Evolutionary conservation across 495 filamentous ascomycete species (phyloP).

Genomic region (Aspergillus leporis): DNA sequence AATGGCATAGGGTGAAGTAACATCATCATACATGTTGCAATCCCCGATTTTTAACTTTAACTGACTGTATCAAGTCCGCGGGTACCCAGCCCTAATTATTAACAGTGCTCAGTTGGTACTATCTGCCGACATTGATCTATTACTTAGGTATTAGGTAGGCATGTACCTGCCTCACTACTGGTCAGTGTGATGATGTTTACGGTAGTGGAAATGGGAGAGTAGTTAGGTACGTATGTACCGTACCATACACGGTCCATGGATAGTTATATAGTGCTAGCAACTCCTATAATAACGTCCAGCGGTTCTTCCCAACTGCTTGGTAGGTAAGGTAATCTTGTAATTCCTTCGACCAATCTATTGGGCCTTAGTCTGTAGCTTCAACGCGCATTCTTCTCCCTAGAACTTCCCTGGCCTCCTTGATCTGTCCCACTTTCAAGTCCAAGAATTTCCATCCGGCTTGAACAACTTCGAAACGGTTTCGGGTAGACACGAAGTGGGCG

Average conservation of each 20-base stretch:
- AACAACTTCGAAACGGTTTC: constrained; percentile 17
- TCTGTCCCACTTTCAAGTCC: not conserved
- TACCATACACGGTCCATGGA: not conserved
- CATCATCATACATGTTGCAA: not conserved
- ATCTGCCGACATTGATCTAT: not conserved
- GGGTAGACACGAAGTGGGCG: constrained; percentile 25
- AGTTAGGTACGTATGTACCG: not conserved
- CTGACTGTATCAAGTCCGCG: constrained; percentile 1
- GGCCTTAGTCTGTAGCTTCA: not conserved
- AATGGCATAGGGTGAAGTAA: not conserved
- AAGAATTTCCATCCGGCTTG: not conserved
- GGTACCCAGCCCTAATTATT: not conserved
- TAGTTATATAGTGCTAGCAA: not conserved
- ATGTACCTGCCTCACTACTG: no score
- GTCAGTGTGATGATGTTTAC: not conserved
- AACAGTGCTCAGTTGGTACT: not conserved
- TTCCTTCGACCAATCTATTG: not conserved
- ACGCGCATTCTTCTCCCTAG: not conserved
- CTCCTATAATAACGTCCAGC: not conserved
- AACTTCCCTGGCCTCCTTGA: not conserved
- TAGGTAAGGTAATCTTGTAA: not conserved
- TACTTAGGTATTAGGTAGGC: not conserved
- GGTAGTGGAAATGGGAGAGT: not conserved
- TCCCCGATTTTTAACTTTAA: not conserved
- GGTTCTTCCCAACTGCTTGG: not conserved